Evolutionary conservation across 768 basidiomycete genomes (phyloP), one percentile per base, ranked within the genome.

Genomic region (Phaffia tasmanica): DNA sequence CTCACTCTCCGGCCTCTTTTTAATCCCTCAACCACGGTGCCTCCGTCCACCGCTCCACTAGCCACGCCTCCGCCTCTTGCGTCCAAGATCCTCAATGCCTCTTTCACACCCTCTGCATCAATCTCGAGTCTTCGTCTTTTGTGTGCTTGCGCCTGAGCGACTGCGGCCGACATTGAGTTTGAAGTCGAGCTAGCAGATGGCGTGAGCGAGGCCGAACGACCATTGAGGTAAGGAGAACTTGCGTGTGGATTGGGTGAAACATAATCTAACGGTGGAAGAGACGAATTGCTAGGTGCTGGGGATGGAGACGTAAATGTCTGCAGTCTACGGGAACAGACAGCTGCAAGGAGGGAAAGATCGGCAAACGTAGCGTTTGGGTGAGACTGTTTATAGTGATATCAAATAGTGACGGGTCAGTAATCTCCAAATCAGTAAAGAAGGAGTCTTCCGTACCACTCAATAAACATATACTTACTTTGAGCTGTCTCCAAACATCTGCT

Each of bases 281-380:
- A 27, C 18, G 42, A 32, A 50, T 15, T 25, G 73, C 88, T 90
- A 74, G 82, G 85, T 53, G 88, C 85, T 61, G 86, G 81, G 11
- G 63, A 63, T 14, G 63, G 50, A 27, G 61, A 62, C 5, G 47
- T 15, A 3, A 32, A 46, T 19, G 30, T 47, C 23, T 49, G 54
- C 2, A 23, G 15, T 32, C 49, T 51, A 27, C 88, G 86, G 9
- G 88, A 85, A 51, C 93, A 89, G 51, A 94, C 91, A 61, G 89
- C 89, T 2, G 91, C 91, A 54, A 94, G 82, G 62, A 94, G 80
- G 2, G 83, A 78, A 62, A 94, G 79, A 76, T 93, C 88, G 18
- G 88, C 83, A 74, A 91, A 91, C 35, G 85, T 83, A 62, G 88
- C 85, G 71, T 90, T 92, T 1, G 91, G 91, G 76, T 94, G 91